These are phyloP conservation scores for Cytospora piceicola DNA, from an alignment of 2,329 filamentous ascomycete species.

Conservation along the genomic window DNA sequence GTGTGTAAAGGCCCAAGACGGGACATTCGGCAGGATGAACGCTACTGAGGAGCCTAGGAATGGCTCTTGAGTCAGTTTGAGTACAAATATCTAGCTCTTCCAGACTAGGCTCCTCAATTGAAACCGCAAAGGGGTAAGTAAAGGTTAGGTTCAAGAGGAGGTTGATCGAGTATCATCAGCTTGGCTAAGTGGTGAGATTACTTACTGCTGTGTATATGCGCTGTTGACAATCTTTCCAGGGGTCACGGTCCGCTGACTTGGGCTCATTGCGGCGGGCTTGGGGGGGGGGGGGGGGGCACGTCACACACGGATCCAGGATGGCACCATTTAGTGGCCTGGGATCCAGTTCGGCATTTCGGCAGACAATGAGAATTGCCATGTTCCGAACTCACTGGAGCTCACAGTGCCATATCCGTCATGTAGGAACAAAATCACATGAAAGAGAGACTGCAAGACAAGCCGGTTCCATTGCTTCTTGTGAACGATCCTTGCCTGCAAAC, in stretches of 20 bases:
- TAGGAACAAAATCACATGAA: no score
- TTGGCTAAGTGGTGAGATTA: not conserved
- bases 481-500: no score
- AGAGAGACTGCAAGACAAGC: no score
- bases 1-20: not conserved
- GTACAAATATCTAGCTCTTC: not conserved
- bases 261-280: not conserved
- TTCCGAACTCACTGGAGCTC: not conserved
- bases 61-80: not conserved
- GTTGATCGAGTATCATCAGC: not conserved
- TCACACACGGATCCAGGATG: not conserved
- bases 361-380: not conserved
- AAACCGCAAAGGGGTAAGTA: not conserved
- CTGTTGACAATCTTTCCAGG: not conserved
- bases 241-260: not conserved
- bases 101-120: slow-evolving; percentile 2
- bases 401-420: not conserved
- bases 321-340: not conserved
- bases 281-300: not conserved
- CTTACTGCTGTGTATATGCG: not conserved
- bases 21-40: not conserved
- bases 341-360: not conserved
- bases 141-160: not conserved
- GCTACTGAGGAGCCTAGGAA: slow-evolving; percentile 4
- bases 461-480: no score